Evolutionary conservation across 768 basidiomycete genomes (phyloP), one percentile per base, ranked within the genome.

Genomic region (Rhizopogon sp.): DNA sequence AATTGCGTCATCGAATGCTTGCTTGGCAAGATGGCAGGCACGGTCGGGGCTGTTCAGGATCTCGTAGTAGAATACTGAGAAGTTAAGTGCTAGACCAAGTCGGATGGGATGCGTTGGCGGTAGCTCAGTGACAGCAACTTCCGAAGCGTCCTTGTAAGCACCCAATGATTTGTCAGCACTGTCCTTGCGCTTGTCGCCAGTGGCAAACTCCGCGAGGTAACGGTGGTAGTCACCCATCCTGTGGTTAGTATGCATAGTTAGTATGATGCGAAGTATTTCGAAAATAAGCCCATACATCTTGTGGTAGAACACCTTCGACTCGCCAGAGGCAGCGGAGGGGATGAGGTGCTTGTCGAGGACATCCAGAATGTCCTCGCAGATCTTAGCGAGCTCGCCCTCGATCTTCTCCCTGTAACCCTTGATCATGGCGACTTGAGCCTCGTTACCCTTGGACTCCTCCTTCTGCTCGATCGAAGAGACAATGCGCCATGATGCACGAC

Each of bases 141-240:
- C 92, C 49, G 95, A 97, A 52, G 95, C 95, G 52, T 91, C 90
- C 85, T 98, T 97, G 87, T 98, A 93, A 25, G 92, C 91, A 73
- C 92, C 92, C 61, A 98, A 81, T 2, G 95, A 97, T 79, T 96
- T 96, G 81, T 97, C 93, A 66, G 95, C 93, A 61, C 90, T 91
- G 68, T 92, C 88, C 78, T 93, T 93, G 75, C 95, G 90, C 82
- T 93, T 93, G 76, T 96, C 93, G 68, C 95, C 95, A 49, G 93
- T 95, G 53, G 95, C 93, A 70, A 98, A 98, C 77, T 98, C 95
- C 66, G 95, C 96, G 63, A 96, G 90, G 78, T 97, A 98, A 66
- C 94, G 93, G 82, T 97, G 93, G 77, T 98, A 96, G 75, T 98
- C 93, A 73, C 94, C 94, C 93, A 93, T 96, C 94, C 94, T 97